Evolutionary conservation across 805 yeast genomes (phyloP).

Genomic region (Peterozyma toletana): DNA sequence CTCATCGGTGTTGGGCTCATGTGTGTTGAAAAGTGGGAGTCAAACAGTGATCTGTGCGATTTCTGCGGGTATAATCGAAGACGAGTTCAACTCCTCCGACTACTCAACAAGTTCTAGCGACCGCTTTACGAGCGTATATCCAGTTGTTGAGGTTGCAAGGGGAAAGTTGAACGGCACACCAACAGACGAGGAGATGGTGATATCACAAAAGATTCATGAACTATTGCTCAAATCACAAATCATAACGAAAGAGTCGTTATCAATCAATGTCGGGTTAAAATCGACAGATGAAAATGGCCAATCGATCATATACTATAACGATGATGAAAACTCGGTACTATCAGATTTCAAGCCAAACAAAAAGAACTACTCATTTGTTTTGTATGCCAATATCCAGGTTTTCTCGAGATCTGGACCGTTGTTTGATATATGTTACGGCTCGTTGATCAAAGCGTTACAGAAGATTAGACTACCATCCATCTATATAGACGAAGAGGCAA

Average conservation of each 20-base stretch:
- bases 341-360: conserved; percentile 25
- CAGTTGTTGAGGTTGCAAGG: conserved; percentile 68
- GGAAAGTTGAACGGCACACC: conserved; percentile 73
- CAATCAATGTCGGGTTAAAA: conserved; percentile 45
- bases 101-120: conserved; percentile 9
- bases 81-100: conserved; percentile 24
- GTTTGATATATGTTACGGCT: conserved; percentile 68
- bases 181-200: conserved; percentile 75
- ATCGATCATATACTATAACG: conserved; percentile 38
- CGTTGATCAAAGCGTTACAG: conserved; percentile 56
- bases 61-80: conserved; percentile 60
- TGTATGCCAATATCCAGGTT: conserved; percentile 69
- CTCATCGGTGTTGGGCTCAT: conserved; percentile 49
- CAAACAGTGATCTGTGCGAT: conserved; percentile 68
- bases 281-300: conserved; percentile 44
- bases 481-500: conserved; percentile 56
- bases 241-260: conserved; percentile 41
- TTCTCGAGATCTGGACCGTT: conserved; percentile 79
- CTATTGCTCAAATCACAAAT: conserved; percentile 50
- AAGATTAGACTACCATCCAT: conserved; percentile 60
- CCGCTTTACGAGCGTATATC: conserved; percentile 41
- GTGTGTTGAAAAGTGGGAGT: conserved; percentile 63
- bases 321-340: conserved; percentile 25
- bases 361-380: conserved; percentile 45
- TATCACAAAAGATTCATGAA: conserved; percentile 61